phyloP scores from a whole-genome alignment of 1,284 basidiomycete genomes.

The Cutaneotrichosporon cutaneum region DNA sequence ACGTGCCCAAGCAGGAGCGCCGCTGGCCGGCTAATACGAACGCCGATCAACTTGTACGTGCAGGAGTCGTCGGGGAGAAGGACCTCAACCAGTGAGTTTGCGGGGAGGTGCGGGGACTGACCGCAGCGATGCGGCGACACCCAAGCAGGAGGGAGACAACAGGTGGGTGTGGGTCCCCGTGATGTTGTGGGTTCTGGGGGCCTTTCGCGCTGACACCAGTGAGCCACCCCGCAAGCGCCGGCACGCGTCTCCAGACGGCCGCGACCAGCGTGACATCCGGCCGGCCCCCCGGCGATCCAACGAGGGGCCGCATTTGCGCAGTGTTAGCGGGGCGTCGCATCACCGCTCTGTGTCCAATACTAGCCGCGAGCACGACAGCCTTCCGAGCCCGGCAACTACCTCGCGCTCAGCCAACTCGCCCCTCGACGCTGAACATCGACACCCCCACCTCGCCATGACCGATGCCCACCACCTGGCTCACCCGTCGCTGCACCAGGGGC shows the following conservation, averaged over 20 bases:
- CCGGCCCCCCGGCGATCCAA: background rate
- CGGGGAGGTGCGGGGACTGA: background rate
- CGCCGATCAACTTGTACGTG: conserved; percentile 1
- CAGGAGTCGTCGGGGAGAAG: background rate
- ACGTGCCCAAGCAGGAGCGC: background rate
- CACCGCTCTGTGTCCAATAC: background rate
- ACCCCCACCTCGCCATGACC: background rate
- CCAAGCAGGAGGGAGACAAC: background rate
- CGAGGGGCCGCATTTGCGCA: background rate
- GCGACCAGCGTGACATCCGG: background rate
- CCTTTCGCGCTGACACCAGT: background rate
- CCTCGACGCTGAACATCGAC: background rate
- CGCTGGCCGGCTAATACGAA: background rate
- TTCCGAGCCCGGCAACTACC: background rate
- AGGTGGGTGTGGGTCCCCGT: conserved; percentile 3
- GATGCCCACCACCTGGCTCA: background rate
- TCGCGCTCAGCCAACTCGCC: background rate
- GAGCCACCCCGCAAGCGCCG: conserved; percentile 4
- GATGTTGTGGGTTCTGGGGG: background rate
- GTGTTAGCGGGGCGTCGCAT: background rate
- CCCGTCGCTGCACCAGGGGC: background rate
- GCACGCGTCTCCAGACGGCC: background rate
- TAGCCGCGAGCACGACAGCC: background rate
- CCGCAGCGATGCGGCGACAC: background rate
- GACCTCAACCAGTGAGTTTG: conserved; percentile 2